Evolutionary conservation across 169 alveolate species (phyloP).

Genomic region (Eimeria brunetti): DNA sequence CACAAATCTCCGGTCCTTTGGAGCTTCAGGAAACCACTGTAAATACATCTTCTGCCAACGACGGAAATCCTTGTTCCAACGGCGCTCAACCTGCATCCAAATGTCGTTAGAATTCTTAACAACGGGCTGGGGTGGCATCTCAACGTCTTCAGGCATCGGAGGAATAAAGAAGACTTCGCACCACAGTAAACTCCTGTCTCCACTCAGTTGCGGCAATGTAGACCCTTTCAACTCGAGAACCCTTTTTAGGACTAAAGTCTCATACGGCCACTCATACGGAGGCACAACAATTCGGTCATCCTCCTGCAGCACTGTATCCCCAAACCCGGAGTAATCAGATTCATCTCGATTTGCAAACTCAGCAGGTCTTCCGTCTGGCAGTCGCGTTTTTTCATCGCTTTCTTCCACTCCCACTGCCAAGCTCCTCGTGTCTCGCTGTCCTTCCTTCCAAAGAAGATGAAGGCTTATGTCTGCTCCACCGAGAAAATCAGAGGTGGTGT

Average conservation of each 20-base stretch:
- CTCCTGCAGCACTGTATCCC: background rate
- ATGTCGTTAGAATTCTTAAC: slow-evolving; percentile 78
- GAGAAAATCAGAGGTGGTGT: slow-evolving; percentile 82
- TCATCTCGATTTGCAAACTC: slow-evolving; percentile 74
- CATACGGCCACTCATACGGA: slow-evolving; percentile 77
- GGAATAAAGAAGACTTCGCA: slow-evolving; percentile 85
- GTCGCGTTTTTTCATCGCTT: slow-evolving; percentile 76
- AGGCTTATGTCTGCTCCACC: slow-evolving; percentile 83
- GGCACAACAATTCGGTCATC: slow-evolving; percentile 35
- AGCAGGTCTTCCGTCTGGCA: slow-evolving; percentile 80
- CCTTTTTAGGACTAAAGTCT: slow-evolving; percentile 55
- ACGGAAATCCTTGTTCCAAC: slow-evolving; percentile 84
- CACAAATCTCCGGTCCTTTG: slow-evolving; percentile 53
- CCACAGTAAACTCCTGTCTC: slow-evolving; percentile 74
- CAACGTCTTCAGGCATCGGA: slow-evolving; percentile 85
- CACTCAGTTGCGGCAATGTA: slow-evolving; percentile 75
- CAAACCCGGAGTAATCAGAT: slow-evolving; percentile 18
- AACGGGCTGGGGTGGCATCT: slow-evolving; percentile 82
- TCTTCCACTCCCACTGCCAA: slow-evolving; percentile 84
- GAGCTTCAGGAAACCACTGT: slow-evolving; percentile 86
- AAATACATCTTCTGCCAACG: slow-evolving; percentile 82
- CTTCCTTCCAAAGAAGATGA: slow-evolving; percentile 76
- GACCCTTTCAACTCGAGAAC: slow-evolving; percentile 81
- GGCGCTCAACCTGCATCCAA: slow-evolving; percentile 83
- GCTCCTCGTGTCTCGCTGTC: slow-evolving; percentile 81